Percentiles rank a stretch among this genome's conserved stretches.
Evolutionary conservation across 352 stramenopile species (phyloP).

Genomic region (Phytophthora pluvialis): DNA sequence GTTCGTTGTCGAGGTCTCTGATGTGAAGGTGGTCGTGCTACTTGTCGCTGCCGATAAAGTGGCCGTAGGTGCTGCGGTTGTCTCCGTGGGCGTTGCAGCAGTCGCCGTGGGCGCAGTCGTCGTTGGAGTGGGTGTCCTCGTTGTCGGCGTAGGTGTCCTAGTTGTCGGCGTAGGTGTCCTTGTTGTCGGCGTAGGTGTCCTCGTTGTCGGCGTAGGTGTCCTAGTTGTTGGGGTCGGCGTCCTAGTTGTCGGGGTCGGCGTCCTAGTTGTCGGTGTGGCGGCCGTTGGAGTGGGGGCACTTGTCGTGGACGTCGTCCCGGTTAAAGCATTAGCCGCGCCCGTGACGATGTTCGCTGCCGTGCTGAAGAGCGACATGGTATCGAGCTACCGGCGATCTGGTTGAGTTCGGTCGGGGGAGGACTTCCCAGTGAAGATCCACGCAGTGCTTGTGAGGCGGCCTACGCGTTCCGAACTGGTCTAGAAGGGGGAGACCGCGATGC

Average conservation of each 20-base stretch:
- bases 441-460: constrained; percentile 18
- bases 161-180: constrained; percentile 20
- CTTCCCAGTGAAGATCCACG: background rate
- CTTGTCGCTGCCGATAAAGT: constrained; percentile 3
- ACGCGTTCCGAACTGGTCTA: constrained; percentile 30
- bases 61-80: constrained; percentile 13
- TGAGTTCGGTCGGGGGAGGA: constrained; percentile 16
- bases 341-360: constrained; percentile 27
- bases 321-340: constrained; percentile 25
- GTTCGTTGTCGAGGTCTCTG: constrained; percentile 13
- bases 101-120: background rate
- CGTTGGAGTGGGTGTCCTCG: constrained; percentile 1
- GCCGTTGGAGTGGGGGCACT: constrained; percentile 17
- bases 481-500: background rate
- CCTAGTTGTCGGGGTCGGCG: constrained; percentile 10
- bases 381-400: background rate
- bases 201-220: constrained; percentile 15
- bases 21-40: background rate
- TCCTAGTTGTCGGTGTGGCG: constrained; percentile 15
- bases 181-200: constrained; percentile 17
- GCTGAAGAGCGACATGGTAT: constrained; percentile 28
- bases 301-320: constrained; percentile 6
- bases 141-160: constrained; percentile 15
- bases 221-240: constrained; percentile 22
- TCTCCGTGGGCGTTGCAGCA: constrained; percentile 8